Percentiles rank a stretch among this genome's conserved stretches.
Evolutionary conservation across 192 early-diverging fungal species (phyloP).

Genomic region (Umbelopsis sp.): DNA sequence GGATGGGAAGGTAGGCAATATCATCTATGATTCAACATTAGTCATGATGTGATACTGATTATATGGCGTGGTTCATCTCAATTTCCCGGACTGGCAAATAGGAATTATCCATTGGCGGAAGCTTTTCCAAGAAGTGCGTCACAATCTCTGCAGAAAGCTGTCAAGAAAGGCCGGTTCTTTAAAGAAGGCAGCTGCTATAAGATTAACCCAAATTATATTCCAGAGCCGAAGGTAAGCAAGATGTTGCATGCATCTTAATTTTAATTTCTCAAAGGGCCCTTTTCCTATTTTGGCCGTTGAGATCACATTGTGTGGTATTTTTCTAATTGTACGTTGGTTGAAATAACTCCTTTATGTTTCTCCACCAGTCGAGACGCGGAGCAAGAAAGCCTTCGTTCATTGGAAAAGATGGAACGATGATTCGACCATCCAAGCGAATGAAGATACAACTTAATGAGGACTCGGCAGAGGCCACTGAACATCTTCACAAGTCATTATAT

Average conservation of each 20-base stretch:
- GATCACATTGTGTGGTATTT: conserved; percentile 9
- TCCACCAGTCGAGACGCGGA: conserved; percentile 14
- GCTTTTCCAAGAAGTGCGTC: conserved; percentile 47
- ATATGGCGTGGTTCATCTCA: not conserved
- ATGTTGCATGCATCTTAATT: not conserved
- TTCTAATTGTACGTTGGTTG: not conserved
- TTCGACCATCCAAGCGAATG: conserved; percentile 15
- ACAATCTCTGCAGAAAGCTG: conserved; percentile 51
- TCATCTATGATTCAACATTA: not conserved
- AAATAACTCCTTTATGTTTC: not conserved
- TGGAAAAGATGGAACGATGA: conserved; percentile 17
- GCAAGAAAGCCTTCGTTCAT: conserved; percentile 24
- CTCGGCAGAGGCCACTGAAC: not conserved
- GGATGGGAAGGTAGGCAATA: conserved; percentile 43
- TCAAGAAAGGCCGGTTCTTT: conserved; percentile 48
- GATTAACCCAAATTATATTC: conserved; percentile 46
- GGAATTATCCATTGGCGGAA: conserved; percentile 46
- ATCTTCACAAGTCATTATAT: not conserved
- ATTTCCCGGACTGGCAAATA: conserved; percentile 3
- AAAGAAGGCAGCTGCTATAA: conserved; percentile 47
- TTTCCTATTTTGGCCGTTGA: conserved; percentile 2
- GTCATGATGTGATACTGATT: not conserved
- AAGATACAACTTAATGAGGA: conserved; percentile 11
- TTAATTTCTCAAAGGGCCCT: not conserved
- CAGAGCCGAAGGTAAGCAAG: conserved; percentile 35